A percentile compares a stretch with the other conserved stretches of the same genome.
These are phyloP conservation scores for Sicyos baderoa DNA, from an alignment of 306 rosid genomes.

Conservation along the genomic window DNA sequence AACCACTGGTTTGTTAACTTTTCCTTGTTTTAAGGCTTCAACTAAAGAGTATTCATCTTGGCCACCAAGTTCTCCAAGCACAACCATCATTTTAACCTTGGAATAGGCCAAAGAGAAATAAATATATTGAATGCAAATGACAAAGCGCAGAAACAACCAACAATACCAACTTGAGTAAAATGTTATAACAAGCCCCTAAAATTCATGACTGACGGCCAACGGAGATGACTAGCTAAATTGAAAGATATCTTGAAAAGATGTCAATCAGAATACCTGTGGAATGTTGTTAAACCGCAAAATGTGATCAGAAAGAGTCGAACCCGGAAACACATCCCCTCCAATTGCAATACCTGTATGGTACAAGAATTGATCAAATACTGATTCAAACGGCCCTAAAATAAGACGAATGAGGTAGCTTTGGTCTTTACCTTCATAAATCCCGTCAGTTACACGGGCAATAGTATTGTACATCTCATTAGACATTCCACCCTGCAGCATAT, in stretches of 20 bases:
- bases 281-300: conserved; percentile 92
- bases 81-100: conserved; percentile 86
- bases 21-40: conserved; percentile 90
- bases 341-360: conserved; percentile 73
- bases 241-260: conserved; percentile 15
- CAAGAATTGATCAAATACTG: conserved; percentile 17
- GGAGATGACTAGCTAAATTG: conserved; percentile 7
- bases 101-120: conserved; percentile 12
- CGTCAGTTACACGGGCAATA: conserved; percentile 87
- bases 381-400: not conserved
- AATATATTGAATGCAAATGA: conserved; percentile 17
- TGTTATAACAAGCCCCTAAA: not conserved
- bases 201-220: not conserved
- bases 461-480: conserved; percentile 86
- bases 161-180: not conserved
- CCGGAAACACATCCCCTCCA: conserved; percentile 99
- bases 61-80: conserved; percentile 98
- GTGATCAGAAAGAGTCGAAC: conserved; percentile 96
- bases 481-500: conserved; percentile 82
- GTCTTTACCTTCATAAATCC: conserved; percentile 75
- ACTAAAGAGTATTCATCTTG: conserved; percentile 88
- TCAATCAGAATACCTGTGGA: conserved; percentile 53
- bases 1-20: conserved; percentile 82
- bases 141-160: not conserved
- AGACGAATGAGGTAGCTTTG: not conserved